Conservation (phyloP, 2,329 filamentous ascomycete genomes). For the Sarocladiaceae sp. region DNA sequence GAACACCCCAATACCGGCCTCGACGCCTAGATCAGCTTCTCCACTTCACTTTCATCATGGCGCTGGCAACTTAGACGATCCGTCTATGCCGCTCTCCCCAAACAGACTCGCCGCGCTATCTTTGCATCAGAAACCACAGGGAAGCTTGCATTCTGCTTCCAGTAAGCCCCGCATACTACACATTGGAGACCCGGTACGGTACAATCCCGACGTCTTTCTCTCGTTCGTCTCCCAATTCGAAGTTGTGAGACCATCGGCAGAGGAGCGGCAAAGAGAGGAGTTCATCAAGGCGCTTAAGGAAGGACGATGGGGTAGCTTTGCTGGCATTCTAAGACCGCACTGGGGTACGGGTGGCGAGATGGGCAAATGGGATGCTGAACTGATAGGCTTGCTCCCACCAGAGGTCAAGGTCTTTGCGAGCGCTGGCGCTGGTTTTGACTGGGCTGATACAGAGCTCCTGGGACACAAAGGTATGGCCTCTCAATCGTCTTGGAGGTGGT, state of each 20-base stretch:
- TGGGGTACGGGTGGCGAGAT: conserved; percentile 61
- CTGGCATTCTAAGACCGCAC: conserved; percentile 52
- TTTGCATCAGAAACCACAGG: conserved; percentile 10
- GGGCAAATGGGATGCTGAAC: conserved; percentile 56
- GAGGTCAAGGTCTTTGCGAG: conserved; percentile 56
- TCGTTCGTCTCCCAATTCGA: conserved; percentile 38
- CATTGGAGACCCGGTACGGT: conserved; percentile 60
- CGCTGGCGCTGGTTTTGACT: conserved; percentile 61
- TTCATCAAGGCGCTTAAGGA: conserved; percentile 45
- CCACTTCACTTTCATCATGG: conserved; percentile 22
- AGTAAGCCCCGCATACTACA: conserved; percentile 57
- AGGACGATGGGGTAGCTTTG: conserved; percentile 48
- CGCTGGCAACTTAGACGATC: conserved; percentile 16
- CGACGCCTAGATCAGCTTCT: conserved; percentile 37
- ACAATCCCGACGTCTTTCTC: conserved; percentile 40
- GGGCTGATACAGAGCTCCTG: conserved; percentile 56
- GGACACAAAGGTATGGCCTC: conserved; percentile 48
- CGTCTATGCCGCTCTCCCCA: conserved; percentile 20
- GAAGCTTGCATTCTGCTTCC: neutral
- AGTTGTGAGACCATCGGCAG: conserved; percentile 42
- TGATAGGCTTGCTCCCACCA: conserved; percentile 48
- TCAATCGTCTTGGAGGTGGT: neutral
- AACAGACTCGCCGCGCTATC: conserved; percentile 15
- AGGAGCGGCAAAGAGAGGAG: conserved; percentile 43
- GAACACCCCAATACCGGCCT: conserved; percentile 39